These are phyloP conservation scores for Orbilia javanica DNA, from an alignment of 2,329 filamentous ascomycete species.

Conservation along the genomic window DNA sequence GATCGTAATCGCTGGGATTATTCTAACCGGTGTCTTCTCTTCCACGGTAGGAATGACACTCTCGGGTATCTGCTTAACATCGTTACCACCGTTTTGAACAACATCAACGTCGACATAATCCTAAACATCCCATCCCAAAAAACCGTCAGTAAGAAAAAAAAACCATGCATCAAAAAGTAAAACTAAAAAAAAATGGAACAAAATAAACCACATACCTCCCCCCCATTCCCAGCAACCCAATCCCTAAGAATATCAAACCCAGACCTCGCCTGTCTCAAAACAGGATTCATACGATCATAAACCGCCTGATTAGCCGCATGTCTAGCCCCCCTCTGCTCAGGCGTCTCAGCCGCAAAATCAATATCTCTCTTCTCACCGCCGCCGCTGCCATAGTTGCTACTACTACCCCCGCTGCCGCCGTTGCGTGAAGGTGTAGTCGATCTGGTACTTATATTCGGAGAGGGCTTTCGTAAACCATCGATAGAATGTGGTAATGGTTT, in stretches of 20 bases:
- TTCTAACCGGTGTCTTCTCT: background rate
- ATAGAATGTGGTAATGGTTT: background rate
- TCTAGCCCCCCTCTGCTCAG: slow-evolving; percentile 8
- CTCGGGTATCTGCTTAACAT: background rate
- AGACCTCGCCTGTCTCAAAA: background rate
- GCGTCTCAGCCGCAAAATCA: slow-evolving; percentile 2
- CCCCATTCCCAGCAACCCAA: slow-evolving; percentile 11
- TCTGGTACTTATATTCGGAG: background rate
- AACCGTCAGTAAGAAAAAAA: background rate
- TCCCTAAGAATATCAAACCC: background rate
- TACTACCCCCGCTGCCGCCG: too few species aligned
- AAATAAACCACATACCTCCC: background rate
- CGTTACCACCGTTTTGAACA: background rate
- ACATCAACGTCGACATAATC: background rate
- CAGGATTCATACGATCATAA: slow-evolving; percentile 3
- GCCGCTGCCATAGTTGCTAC: too few species aligned
- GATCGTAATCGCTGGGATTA: background rate
- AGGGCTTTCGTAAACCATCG: background rate
- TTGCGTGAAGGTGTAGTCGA: background rate
- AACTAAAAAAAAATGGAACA: background rate
- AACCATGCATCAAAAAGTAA: background rate
- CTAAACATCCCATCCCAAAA: background rate
- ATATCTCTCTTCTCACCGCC: background rate
- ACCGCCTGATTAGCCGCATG: slow-evolving; percentile 6
- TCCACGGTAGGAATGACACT: background rate